Evolutionary conservation across 23 red algal genomes (phyloP), one percentile per base, ranked within the genome.

Genomic region (Gracilaria domingensis): DNA sequence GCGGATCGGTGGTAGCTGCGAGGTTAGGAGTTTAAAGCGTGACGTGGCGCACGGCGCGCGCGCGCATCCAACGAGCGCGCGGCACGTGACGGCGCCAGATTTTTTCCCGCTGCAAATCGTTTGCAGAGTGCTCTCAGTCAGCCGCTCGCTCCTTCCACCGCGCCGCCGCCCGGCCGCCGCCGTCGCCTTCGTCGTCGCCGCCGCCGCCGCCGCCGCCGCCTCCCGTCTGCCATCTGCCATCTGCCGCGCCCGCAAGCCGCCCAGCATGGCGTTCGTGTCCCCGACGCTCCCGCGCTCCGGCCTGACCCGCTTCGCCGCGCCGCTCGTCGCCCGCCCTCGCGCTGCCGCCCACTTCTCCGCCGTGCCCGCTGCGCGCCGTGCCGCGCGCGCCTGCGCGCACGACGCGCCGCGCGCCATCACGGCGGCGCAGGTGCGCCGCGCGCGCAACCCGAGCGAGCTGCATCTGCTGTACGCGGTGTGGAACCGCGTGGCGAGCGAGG

Each of bases 381-480:
- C 12, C 47, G 23, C n/a, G 29, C 76, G 45, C 49, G 76, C 76
- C 13, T 53, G 76, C 42, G 40, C 29, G 5, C 29, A 54, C 26
- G 76, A 81, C 8, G 24, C 39, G 24, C 29, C 13, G 12, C 74
- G 29, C 7, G 42, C 47, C 3, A 33, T 58, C 12, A 16, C 2
- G 2, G 54, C 65, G 21, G 38, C 26, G 8, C 9, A 18, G 23
- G 37, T 87, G 25, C 62, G 62, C 12, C 83, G 83, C 13, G 83
- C 66, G 17, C n/a, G 51, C 13, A 71, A 71, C 66, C 61, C 61
- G 21, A 34, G 30, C 12, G 83, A 87, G 47, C 44, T 87, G 45
- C 83, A 72, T 14, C 61, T 56, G 12, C 24, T 72, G 26, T 87
- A 87, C 47, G 67, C 65, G 21, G 83, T 87, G n/a, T 87, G 83